A percentile compares a stretch with the other conserved stretches of the same genome.
phyloP scores from a whole-genome alignment of 495 filamentous ascomycete species.

The Lichina pygmaea region DNA sequence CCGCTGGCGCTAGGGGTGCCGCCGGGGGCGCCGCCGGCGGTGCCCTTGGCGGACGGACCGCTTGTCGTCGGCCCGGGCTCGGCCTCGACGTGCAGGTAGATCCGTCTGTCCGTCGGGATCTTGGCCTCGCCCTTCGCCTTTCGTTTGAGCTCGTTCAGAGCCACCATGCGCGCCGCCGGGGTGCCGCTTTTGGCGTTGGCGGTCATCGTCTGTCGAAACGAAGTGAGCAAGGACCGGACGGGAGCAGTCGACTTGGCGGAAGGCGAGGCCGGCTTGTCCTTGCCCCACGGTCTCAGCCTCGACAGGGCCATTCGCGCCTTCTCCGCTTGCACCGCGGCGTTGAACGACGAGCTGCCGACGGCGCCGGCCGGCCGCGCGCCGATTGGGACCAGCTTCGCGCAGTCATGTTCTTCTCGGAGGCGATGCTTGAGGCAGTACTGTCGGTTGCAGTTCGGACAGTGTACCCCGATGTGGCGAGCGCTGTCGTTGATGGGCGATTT shows the following conservation, averaged over 20 bases:
- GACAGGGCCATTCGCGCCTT: conserved; percentile 31
- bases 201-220: conserved; percentile 9
- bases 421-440: conserved; percentile 87
- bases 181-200: conserved; percentile 25
- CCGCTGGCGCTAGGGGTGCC: conserved; percentile 7
- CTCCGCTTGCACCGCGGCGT: conserved; percentile 15
- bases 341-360: conserved; percentile 3
- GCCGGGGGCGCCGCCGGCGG: background rate
- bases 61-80: conserved; percentile 50
- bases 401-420: conserved; percentile 68
- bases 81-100: conserved; percentile 71
- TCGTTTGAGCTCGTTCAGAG: conserved; percentile 51
- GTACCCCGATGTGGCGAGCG: conserved; percentile 44
- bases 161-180: conserved; percentile 28
- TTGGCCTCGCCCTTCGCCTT: conserved; percentile 71
- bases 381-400: conserved; percentile 41
- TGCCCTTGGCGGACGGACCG: conserved; percentile 36
- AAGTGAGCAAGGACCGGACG: conserved; percentile 9
- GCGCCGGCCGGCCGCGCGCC: conserved; percentile 21
- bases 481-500: conserved; percentile 62
- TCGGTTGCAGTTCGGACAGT: conserved; percentile 54
- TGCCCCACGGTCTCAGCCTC: conserved; percentile 38
- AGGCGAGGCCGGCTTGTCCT: conserved; percentile 19
- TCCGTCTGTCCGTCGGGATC: conserved; percentile 45
- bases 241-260: conserved; percentile 12